Percentiles rank a stretch among this genome's conserved stretches.
phyloP scores from a whole-genome alignment of 257 asterid genomes.

The Ligustrum vulgare region DNA sequence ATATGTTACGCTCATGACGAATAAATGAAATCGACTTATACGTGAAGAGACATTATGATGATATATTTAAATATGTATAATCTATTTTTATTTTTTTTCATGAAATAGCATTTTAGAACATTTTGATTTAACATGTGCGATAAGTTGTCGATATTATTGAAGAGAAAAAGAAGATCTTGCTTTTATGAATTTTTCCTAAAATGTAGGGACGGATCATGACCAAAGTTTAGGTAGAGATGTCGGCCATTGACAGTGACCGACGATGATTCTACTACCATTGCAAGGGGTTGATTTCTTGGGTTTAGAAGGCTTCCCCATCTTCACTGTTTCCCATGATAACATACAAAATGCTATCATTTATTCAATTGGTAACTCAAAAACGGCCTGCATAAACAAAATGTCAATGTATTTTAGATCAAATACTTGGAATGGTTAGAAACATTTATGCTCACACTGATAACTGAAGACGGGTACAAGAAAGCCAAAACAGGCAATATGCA shows the following conservation, averaged over 20 bases:
- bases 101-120: not conserved
- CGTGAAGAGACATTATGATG: not conserved
- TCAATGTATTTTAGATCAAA: not conserved
- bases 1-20: not conserved
- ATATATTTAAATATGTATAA: not conserved
- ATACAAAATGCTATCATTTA: not conserved
- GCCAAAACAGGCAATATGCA: no score
- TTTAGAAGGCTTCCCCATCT: slow-evolving; percentile 58
- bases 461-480: no score
- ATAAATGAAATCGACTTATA: not conserved
- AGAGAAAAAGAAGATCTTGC: not conserved
- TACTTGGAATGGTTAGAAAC: no score
- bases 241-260: no score
- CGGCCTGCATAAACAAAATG: not conserved
- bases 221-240: no score
- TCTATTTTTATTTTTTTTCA: not conserved
- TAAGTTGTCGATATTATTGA: not conserved
- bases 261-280: slow-evolving; percentile 33
- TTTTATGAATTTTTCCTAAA: not conserved
- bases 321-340: slow-evolving; percentile 76
- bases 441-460: no score
- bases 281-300: slow-evolving; percentile 59
- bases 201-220: not conserved
- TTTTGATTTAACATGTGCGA: not conserved
- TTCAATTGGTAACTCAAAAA: not conserved